phyloP scores from a whole-genome alignment of 257 asterid species.

The Solanum acaule region DNA sequence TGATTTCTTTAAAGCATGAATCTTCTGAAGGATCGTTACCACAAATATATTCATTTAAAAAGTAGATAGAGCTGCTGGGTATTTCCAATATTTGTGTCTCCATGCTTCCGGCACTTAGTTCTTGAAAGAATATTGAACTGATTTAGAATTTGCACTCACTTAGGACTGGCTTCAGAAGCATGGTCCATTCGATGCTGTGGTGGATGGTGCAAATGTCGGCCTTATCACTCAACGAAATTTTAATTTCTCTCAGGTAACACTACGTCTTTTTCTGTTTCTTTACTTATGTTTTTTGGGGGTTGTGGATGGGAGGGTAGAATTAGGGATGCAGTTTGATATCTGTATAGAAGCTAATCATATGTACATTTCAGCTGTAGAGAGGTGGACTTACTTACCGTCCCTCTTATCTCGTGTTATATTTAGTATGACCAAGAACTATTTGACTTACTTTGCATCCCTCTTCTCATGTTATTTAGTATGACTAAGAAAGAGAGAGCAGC shows the following conservation, averaged over 20 bases:
- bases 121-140: not conserved
- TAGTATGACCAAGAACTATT: not conserved
- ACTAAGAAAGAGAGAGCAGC: not conserved
- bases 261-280: not conserved
- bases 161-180: constrained; percentile 85
- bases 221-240: constrained; percentile 46
- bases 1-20: not conserved
- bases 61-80: not conserved
- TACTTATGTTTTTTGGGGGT: not conserved
- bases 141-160: not conserved
- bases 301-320: not conserved
- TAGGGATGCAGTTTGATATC: not conserved
- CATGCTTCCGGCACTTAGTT: not conserved
- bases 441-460: not conserved
- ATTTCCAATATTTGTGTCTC: not conserved
- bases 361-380: not conserved
- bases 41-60: not conserved
- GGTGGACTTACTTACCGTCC: not conserved
- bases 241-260: constrained; percentile 60
- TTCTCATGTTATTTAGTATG: not conserved
- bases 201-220: constrained; percentile 90
- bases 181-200: constrained; percentile 97
- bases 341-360: not conserved
- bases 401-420: not conserved
- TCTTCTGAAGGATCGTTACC: not conserved